Evolutionary conservation across 768 basidiomycete species (phyloP), one percentile per base, ranked within the genome.

Genomic region (Suillus americanus): DNA sequence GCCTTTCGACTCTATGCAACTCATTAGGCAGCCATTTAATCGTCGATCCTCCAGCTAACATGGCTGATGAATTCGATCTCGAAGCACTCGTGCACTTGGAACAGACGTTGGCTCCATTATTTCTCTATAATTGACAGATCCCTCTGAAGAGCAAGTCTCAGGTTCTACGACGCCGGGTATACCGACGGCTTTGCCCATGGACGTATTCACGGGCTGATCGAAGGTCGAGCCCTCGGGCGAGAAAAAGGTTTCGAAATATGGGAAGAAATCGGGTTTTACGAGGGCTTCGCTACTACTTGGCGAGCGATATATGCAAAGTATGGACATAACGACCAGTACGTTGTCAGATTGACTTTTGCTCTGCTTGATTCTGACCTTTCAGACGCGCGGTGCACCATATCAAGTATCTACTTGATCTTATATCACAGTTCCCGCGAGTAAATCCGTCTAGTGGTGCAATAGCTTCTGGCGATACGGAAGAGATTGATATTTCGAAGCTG

Each of bases 211-310:
- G 95, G 97, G 2, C 77, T 92, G 30, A 94, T 95, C 66, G 95
- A 99, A 75, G 97, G 97, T 10, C 83, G 95, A 16, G 90, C 91
- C 0, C 82, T 98, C 20, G 97, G 95, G 2, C 83, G 89, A 62
- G 90, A 94, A 69, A 95, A 97, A 69, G 93, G 92, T 0, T 98
- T 89, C 75, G 95, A 97, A 77, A 88, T 97, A 77, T 98, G 95
- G 95, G 96, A 98, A 75, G 97, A 99, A 75, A 84, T 99, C 14
- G 95, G 93, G 2, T 98, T 89, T 70, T 96, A 96, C 74, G 86
- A 96, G 70, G 97, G 95, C 6, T 90, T 91, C 69, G 94, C 94
- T 3, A 66, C 71, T 62, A 84, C 88, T 62, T 97, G 93, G 92
- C 75, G 79, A 65, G 80, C 80, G 2, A 77, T 92, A 61, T 79